Evolutionary conservation across 352 stramenopile genomes (phyloP).

Genomic region (Phytophthora niederhauseri): DNA sequence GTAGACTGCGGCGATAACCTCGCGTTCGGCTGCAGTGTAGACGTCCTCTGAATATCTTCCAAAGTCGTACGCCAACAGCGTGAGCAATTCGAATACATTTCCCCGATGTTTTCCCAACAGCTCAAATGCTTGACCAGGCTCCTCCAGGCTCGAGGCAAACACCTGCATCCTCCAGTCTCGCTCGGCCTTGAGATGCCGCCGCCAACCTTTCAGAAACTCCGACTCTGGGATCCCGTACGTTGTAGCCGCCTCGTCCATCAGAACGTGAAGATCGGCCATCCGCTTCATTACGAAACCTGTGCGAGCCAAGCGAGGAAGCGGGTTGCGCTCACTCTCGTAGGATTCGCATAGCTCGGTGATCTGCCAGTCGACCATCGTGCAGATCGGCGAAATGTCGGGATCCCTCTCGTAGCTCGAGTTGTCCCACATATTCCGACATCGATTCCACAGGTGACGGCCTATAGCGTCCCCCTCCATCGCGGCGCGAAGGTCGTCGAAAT

Average conservation of each 20-base stretch:
- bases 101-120: not conserved
- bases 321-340: not conserved
- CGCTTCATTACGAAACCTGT: not conserved
- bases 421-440: not conserved
- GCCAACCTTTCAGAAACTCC: not conserved
- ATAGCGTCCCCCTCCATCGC: not conserved
- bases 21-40: not conserved
- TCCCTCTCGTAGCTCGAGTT: not conserved
- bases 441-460: not conserved
- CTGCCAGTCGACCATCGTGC: not conserved
- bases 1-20: not conserved
- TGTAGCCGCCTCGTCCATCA: not conserved
- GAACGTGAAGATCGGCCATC: not conserved
- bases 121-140: not conserved
- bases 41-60: not conserved
- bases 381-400: not conserved
- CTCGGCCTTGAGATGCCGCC: not conserved
- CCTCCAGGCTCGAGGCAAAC: not conserved
- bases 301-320: not conserved
- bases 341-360: not conserved
- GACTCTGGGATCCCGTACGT: not conserved
- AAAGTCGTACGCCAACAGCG: not conserved
- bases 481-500: too few relatives aligned
- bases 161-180: not conserved
- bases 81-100: not conserved